These are phyloP conservation scores for Zygosaccharomyces pseudobailii DNA, from an alignment of 1,139 yeast species.

Conservation along the genomic window DNA sequence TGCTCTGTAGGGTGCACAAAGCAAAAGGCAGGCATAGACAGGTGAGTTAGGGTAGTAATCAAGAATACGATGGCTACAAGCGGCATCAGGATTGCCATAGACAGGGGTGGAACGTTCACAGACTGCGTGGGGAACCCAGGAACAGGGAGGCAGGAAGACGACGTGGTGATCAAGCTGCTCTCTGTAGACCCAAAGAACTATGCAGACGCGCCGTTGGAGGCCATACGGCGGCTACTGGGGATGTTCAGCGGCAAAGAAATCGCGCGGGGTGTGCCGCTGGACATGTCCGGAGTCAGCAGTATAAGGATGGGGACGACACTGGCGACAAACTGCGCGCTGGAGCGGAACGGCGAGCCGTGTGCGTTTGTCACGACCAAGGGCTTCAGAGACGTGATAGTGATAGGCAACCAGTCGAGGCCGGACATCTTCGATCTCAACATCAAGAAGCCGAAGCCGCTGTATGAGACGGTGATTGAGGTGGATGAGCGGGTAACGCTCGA, in stretches of 20 bases:
- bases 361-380: slow-evolving; percentile 50
- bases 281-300: slow-evolving; percentile 47
- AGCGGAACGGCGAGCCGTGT: slow-evolving; percentile 50
- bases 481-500: slow-evolving; percentile 72
- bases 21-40: too few species aligned
- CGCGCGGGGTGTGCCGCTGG: slow-evolving; percentile 46
- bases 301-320: slow-evolving; percentile 79
- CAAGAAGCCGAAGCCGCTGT: slow-evolving; percentile 53
- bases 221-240: slow-evolving; percentile 74
- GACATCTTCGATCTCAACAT: slow-evolving; percentile 55
- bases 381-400: slow-evolving; percentile 52
- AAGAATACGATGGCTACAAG: background rate
- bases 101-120: slow-evolving; percentile 85
- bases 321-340: slow-evolving; percentile 67
- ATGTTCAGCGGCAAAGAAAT: slow-evolving; percentile 47
- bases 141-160: slow-evolving; percentile 40
- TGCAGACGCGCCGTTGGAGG: slow-evolving; percentile 86
- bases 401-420: slow-evolving; percentile 75
- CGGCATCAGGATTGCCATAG: slow-evolving; percentile 39
- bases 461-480: slow-evolving; percentile 56
- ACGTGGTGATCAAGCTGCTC: slow-evolving; percentile 61
- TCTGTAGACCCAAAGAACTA: slow-evolving; percentile 88
- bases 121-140: slow-evolving; percentile 58
- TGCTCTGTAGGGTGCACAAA: too few species aligned
- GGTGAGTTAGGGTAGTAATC: too few species aligned